These are phyloP conservation scores for Trichosporon asahii DNA, from an alignment of 1,284 basidiomycete genomes.

Conservation along the genomic window DNA sequence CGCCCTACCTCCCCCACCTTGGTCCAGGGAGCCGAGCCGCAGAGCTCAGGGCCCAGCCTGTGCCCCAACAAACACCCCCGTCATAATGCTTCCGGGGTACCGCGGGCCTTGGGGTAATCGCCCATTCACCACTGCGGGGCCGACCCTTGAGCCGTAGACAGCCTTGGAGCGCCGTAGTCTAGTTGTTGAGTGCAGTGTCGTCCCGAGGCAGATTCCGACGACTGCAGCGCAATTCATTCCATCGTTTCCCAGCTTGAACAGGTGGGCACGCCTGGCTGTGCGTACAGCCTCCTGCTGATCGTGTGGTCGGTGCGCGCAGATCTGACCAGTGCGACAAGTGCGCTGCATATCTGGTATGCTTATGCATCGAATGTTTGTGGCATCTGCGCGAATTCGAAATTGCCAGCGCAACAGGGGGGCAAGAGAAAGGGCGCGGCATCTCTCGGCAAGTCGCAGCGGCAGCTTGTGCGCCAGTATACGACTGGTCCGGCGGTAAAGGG, in stretches of 20 bases:
- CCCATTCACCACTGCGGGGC: background rate
- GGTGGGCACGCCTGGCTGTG: background rate
- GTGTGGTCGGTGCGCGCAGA: background rate
- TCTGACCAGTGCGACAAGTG: background rate
- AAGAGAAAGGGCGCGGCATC: background rate
- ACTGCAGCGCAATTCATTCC: background rate
- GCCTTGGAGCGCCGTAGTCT: background rate
- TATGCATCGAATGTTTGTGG: background rate
- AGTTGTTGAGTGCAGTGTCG: background rate
- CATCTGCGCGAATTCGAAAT: background rate
- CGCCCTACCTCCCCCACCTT: constrained; percentile 8
- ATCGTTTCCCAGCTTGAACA: background rate
- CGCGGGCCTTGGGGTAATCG: background rate
- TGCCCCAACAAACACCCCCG: background rate
- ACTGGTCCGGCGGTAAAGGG: background rate
- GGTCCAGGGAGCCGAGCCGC: background rate
- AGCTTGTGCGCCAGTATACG: background rate
- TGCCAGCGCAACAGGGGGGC: background rate
- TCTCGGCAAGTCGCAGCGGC: background rate
- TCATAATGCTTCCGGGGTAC: background rate
- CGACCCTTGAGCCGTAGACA: background rate
- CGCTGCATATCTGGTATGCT: background rate
- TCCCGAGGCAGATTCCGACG: background rate
- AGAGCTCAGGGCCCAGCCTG: background rate
- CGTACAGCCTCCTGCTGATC: background rate